Conservation (phyloP, 306 rosid genomes). For the Cucumis hystrix region DNA sequence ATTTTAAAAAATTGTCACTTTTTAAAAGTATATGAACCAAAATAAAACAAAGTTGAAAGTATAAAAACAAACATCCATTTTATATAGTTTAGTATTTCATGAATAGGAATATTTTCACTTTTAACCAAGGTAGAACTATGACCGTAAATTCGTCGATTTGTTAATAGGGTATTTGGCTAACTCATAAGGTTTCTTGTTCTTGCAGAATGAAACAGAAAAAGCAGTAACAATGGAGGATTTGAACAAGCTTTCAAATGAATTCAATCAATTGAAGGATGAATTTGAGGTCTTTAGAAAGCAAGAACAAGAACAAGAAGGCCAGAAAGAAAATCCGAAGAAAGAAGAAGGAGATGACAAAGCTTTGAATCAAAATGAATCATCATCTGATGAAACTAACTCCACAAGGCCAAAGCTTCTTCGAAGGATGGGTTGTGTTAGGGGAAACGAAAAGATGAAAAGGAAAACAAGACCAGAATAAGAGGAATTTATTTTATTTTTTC, state of each 20-base stretch:
- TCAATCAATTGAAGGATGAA: constrained; percentile 41
- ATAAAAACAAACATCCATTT: too few species aligned
- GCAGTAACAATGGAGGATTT: constrained; percentile 24
- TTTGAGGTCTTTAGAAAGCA: constrained; percentile 29
- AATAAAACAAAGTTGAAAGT: neutral
- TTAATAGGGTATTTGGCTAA: neutral
- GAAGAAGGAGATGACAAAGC: constrained; percentile 17
- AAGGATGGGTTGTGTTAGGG: constrained; percentile 47
- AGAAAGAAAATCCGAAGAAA: constrained; percentile 9
- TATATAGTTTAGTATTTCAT: neutral
- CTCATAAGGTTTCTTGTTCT: neutral
- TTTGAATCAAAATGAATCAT: constrained; percentile 11
- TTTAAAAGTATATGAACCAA: neutral
- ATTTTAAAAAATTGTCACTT: too few species aligned
- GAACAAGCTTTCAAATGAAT: constrained; percentile 21
- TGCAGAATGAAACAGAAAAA: constrained; percentile 31
- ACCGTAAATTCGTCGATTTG: neutral
- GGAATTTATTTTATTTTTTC: too few species aligned
- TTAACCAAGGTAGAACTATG: neutral
- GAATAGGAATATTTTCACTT: neutral
- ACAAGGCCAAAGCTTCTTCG: constrained; percentile 32
- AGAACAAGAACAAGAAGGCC: constrained; percentile 13
- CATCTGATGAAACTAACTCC: constrained; percentile 7
- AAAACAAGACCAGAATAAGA: constrained; percentile 21
- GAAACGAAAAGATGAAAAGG: constrained; percentile 33